Base-by-base conservation (phyloP, 148 eudicot genomes). In the Vaccinium macrocarpon region DNA sequence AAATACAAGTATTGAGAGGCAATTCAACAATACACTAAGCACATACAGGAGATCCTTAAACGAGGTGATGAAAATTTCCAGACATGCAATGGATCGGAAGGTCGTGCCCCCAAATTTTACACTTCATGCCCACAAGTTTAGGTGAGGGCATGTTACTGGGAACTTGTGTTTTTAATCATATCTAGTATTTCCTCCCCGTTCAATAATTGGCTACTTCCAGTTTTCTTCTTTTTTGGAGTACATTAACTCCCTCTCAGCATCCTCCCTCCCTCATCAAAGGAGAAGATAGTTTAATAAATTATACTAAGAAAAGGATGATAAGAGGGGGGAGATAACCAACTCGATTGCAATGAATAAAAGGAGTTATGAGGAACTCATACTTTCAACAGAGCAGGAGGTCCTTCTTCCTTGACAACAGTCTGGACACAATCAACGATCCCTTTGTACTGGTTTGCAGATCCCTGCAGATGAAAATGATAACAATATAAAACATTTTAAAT, bases 401-500 rank as follows among this genome's bases (percentile, higher is more conserved):
- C 99, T 89, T 96, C 99, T 84, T 96, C 99, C 82, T 88, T 86
- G 46, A 93, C 87, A 48, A 96, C 88, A 83, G 98, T 91, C 76
- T 87, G 88, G 56, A 94, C 95, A 81, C 98, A 96, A 88, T 94
- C 92, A 70, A 91, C 46, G 53, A 94, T 91, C 53, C 99, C 98
- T 64, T 91, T 94, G 89, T 94, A 96, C 82, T 94, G 94, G 89
- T 90, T 94, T 83, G 88, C 97, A 59, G 97, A 93, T 82, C 98
- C 98, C 98, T 95, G 84, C 71, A 85, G 35, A 73, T 70, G n/a
- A 25, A 81, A 50, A 23, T 21, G 50, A 25, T 25, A 11, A 15
- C 61, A 51, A 21, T 29, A 11, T 19, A 57, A 19, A 59, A 57
- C 3, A 38, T 18, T 61, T 14, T 19, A 7, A 23, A 53, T 15